Percentiles rank a stretch among this genome's conserved stretches.
phyloP scores from a whole-genome alignment of 495 filamentous ascomycete genomes.

The Penicillium chermesinum region DNA sequence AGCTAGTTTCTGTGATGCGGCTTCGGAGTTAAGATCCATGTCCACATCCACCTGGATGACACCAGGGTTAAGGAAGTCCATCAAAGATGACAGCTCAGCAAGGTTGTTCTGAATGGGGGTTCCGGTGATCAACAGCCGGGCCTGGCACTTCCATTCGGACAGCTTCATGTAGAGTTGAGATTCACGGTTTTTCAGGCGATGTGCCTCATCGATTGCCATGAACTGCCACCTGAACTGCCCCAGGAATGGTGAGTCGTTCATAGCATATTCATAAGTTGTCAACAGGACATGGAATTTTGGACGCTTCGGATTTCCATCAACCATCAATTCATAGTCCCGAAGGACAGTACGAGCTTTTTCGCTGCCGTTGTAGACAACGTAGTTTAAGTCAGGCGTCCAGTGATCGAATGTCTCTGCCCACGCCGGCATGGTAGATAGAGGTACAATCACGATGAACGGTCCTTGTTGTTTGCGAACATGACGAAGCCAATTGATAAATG shows the following conservation, averaged over 20 bases:
- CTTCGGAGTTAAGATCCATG: conserved; percentile 69
- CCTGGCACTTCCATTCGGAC: conserved; percentile 75
- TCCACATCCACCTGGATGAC: conserved; percentile 81
- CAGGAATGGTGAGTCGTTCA: conserved; percentile 71
- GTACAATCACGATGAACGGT: conserved; percentile 92
- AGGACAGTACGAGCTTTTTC: conserved; percentile 76
- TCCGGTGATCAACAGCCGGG: conserved; percentile 88
- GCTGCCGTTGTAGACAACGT: conserved; percentile 91
- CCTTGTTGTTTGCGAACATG: conserved; percentile 86
- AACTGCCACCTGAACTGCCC: conserved; percentile 94
- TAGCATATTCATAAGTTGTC: conserved; percentile 93
- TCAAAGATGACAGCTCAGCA: conserved; percentile 81
- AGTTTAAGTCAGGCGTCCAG: conserved; percentile 95
- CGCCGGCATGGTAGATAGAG: conserved; percentile 90
- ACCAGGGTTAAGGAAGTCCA: conserved; percentile 94
- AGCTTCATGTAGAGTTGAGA: conserved; percentile 86
- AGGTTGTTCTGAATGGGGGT: conserved; percentile 97
- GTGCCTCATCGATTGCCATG: conserved; percentile 92
- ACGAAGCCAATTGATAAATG: conserved; percentile 97
- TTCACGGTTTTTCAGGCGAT: conserved; percentile 93
- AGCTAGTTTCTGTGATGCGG: conserved; percentile 61
- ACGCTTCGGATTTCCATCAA: conserved; percentile 73
- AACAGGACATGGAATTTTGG: conserved; percentile 93
- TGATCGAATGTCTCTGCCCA: conserved; percentile 97
- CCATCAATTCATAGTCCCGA: conserved; percentile 79